Evolutionary conservation across 257 asterid species (phyloP), one percentile per base, ranked within the genome.

Genomic region (Mentha longifolia): DNA sequence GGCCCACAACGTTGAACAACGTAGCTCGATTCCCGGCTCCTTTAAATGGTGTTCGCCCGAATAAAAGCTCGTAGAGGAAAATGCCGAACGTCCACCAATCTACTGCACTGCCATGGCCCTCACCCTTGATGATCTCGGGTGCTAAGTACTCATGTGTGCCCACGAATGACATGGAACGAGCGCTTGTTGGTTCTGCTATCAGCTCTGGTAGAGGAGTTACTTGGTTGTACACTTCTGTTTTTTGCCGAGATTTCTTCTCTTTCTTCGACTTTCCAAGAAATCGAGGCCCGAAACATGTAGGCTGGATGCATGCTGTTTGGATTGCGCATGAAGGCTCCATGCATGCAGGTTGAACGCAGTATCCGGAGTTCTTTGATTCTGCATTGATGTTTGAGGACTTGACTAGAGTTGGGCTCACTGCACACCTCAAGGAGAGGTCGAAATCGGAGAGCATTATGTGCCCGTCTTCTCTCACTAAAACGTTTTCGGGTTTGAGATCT

Each of bases 401-500:
- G 78, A 87, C 84, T 5, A 87, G 39, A n/a, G 92, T 87, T 5
- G 92, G 92, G 72, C 85, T 81, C 22, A 83, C 85, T 0, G 85
- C 67, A n/a, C 92, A 87, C 78, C 92, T 71, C 72, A 87, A 69
- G 61, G 92, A 87, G 83, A 87, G 90, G 83, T 87, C 92, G 10
- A 87, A 87, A 79, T 87, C 92, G 0, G 92, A 87, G 61, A 85
- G 92, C 92, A 87, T 87, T 77, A 87, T 87, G 47, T 87, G 92
- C 11, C 92, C 92, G 17, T 87, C 92, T 75, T 87, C 88, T 19
- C 92, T 67, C 22, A 85, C 92, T 22, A 87, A 46, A 8, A 87
- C 79, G 12, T 87, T 87, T 77, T 87, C 92, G 8, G 92, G 92
- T 75, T 87, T 87, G 2, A 87, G 89, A 54, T 87, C 92, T 71